Percentiles rank a stretch among this genome's conserved stretches.
phyloP scores from a whole-genome alignment of 1,284 basidiomycete genomes.

The Laetiporus sulphureus region DNA sequence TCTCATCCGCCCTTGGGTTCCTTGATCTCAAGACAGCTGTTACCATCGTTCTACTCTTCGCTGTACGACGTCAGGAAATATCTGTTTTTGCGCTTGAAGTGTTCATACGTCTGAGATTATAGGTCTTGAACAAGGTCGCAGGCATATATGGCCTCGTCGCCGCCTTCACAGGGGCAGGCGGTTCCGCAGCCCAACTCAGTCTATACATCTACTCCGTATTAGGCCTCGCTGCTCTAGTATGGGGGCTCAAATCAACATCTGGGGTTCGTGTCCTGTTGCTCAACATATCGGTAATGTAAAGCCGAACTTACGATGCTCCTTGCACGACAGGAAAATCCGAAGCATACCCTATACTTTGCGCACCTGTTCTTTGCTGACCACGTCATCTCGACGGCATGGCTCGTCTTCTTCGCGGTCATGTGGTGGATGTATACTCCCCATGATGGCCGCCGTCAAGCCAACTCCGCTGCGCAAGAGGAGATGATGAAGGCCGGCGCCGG shows the following conservation, averaged over 20 bases:
- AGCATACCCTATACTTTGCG: conserved; percentile 82
- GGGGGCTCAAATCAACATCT: conserved; percentile 84
- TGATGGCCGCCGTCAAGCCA: conserved; percentile 74
- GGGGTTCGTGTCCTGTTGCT: conserved; percentile 46
- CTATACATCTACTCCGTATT: conserved; percentile 91
- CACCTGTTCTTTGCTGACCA: conserved; percentile 93
- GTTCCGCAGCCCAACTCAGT: conserved; percentile 84
- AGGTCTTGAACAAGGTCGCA: conserved; percentile 97
- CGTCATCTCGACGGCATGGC: conserved; percentile 88
- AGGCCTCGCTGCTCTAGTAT: conserved; percentile 76
- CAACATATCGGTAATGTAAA: conserved; percentile 2
- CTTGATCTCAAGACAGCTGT: conserved; percentile 90
- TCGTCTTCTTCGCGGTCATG: conserved; percentile 79
- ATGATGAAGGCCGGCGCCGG: conserved; percentile 57
- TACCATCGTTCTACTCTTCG: conserved; percentile 80
- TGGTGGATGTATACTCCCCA: conserved; percentile 93
- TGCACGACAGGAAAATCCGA: conserved; percentile 72
- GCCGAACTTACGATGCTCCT: conserved; percentile 4
- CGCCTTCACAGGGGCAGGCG: conserved; percentile 78
- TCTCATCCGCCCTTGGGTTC: conserved; percentile 76
- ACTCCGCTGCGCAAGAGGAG: conserved; percentile 82
- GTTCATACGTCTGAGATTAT: conserved; percentile 7
- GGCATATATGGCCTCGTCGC: conserved; percentile 96
- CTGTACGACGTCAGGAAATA: conserved; percentile 42
- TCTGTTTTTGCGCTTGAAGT: conserved; percentile 8